Base-by-base conservation (phyloP, 331 rosid species). In the Saraca asoca region DNA sequence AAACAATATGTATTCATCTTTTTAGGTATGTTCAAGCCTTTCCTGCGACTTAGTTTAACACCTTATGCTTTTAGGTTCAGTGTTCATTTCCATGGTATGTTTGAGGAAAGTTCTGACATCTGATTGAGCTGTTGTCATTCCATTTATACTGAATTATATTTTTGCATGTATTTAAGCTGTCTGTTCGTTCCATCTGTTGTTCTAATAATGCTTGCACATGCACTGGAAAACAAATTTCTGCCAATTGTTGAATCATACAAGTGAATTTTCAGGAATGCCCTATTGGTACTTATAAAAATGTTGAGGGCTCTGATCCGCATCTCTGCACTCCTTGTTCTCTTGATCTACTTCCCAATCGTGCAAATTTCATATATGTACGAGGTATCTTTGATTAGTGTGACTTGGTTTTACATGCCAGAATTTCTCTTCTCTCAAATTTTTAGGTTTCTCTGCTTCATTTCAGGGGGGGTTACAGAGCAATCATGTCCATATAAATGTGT, bases 251-350 rank as follows among this genome's bases (percentile, higher is more conserved):
- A 75, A 45, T 51, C 17, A 44, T 51, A 62, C 62, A 54, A 38
- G 57, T 37, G 64, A 66, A 66, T 72, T 75, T 78, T 59, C 82
- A 92, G 98, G 98, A 92, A 89, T 92, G 98, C 73, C 98, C 96
- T 59, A 13, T 87, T 79, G 98, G 96, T 66, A 85, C 98, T 55
- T 92, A 85, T 72, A 92, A 92, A 84, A 85, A 85, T 76, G 85
- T 86, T 63, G 90, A 77, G 34, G 98, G 98, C 45, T 92, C 98
- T 65, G 94, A 85, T 65, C 73, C 53, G 56, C 34, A 72, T 78
- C 98, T 92, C 79, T 92, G 98, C 78, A 68, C 76, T 64, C 95
- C 96, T 62, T 92, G 98, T 79, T 73, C 98, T 49, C 87, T 92
- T 72, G 96, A 85, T 81, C 90, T 81, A 77, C 93, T 92, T 81